Percentiles rank a stretch among this genome's conserved stretches.
Conservation (phyloP, 371 early-diverging fungal genomes). For the Mucor irregularis region DNA sequence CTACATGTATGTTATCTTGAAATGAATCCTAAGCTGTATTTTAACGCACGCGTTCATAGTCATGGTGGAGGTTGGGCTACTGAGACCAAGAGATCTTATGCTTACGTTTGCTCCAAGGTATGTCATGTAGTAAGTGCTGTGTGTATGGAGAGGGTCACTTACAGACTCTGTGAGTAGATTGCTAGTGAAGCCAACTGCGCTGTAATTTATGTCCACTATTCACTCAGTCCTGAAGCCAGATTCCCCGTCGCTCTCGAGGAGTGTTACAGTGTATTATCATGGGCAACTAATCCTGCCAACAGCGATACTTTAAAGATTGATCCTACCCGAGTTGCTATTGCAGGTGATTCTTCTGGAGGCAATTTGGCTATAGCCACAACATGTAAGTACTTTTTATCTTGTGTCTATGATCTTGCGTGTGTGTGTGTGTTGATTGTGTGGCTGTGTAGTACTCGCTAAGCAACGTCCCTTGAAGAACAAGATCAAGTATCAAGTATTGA, state of each 20-base stretch:
- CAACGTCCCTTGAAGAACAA: slow-evolving; percentile 2
- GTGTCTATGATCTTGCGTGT: not conserved
- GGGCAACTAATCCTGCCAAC: slow-evolving; percentile 8
- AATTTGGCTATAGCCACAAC: slow-evolving; percentile 18
- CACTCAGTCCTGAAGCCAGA: slow-evolving; percentile 28
- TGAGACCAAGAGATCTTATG: not conserved
- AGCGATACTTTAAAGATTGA: slow-evolving; percentile 9
- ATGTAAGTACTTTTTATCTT: slow-evolving; percentile 1
- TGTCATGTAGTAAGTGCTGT: not conserved
- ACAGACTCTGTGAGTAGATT: not conserved
- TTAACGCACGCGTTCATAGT: no score
- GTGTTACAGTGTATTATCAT: slow-evolving; percentile 21
- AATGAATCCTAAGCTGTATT: not conserved
- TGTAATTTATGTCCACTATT: slow-evolving; percentile 23
- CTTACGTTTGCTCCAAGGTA: slow-evolving; percentile 16
- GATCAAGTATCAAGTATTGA: slow-evolving; percentile 11
- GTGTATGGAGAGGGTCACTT: not conserved
- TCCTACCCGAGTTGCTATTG: slow-evolving; percentile 18
- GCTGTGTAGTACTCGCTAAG: slow-evolving; percentile 20
- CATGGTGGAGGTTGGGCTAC: slow-evolving; percentile 22
- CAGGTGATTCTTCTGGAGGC: slow-evolving; percentile 28
- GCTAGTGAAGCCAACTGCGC: slow-evolving; percentile 17
- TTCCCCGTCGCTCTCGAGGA: slow-evolving; percentile 35
- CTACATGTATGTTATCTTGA: slow-evolving; percentile 9
- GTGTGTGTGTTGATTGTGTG: no score